Base-by-base conservation (phyloP, 768 basidiomycete genomes). In the Phaeolepiota aurea region DNA sequence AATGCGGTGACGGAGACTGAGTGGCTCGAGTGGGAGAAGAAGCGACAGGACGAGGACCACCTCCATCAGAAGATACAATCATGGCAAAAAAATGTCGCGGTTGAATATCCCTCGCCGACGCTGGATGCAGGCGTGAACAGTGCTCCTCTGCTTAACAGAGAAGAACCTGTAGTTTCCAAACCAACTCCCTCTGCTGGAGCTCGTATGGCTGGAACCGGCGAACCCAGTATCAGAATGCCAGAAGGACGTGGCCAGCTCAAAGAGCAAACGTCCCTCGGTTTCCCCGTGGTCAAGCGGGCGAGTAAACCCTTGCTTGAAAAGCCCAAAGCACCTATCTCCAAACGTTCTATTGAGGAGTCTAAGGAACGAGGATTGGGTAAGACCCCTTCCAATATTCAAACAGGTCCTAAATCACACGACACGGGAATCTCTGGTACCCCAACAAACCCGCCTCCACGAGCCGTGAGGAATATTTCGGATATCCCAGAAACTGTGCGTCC, bases 21-120 rank as follows among this genome's bases (percentile, higher is more conserved):
- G 23, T 76, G 76, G 74, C 44, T 58, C 11, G 62, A 62, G 18
- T 71, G 65, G 63, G 74, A 76, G 54, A 56, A 44, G 43, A 58
- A 44, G 43, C 61, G 61, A 53, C 43, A 50, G 16, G 42, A 53
- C 32, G 55, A 62, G 33, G 40, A 52, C 20, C 35, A 30, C 5
- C 20, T 58, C 20, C 55, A 53, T 45, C 41, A 48, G 38, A 54
- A 53, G 44, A 54, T 60, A 5, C 51, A 59, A 38, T 50, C 21
- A 30, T 55, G 50, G 49, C 52, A 59, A 41, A 44, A 53, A 20
- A 54, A 53, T 23, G 38, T 53, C 5, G 25, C 41, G 43, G 41
- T 31, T 16, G 25, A 28, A 28, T n/a, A 7, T 28, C 25, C 7
- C n/a, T 28, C n/a, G 25, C 25, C 25, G 7, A 28, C 33, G 15